These are phyloP conservation scores for Pseudogymnoascus sp. DNA, from an alignment of 2,329 filamentous ascomycete species.

Conservation along the genomic window DNA sequence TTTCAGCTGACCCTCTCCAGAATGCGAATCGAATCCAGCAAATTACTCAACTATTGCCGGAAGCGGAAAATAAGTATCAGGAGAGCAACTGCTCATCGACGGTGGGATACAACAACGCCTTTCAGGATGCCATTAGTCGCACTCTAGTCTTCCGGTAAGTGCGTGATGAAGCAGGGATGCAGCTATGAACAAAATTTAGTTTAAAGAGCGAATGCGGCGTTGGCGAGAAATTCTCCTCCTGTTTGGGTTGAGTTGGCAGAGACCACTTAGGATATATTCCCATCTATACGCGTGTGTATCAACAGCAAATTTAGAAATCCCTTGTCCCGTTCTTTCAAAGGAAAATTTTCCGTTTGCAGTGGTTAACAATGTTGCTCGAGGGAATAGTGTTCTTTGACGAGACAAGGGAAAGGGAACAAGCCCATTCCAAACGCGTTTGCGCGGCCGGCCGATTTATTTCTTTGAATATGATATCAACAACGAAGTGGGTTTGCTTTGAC, in stretches of 20 bases:
- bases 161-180: neutral
- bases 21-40: slow-evolving; percentile 57
- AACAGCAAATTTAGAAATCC: neutral
- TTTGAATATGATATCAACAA: neutral
- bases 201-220: slow-evolving; percentile 4
- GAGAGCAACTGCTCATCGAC: slow-evolving; percentile 42
- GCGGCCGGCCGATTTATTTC: neutral
- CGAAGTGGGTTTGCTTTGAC: neutral
- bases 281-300: neutral
- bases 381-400: neutral
- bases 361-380: neutral
- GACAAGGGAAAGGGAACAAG: neutral
- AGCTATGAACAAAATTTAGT: neutral
- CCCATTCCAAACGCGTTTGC: neutral
- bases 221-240: neutral
- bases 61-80: slow-evolving; percentile 45
- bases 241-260: neutral
- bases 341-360: neutral
- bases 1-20: slow-evolving; percentile 27
- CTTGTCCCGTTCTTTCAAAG: neutral
- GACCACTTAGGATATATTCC: neutral
- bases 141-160: neutral
- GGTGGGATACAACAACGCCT: slow-evolving; percentile 11
- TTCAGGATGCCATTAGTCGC: neutral
- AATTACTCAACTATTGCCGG: slow-evolving; percentile 55